Base-by-base conservation (phyloP, 768 basidiomycete genomes). In the Pleurotus giganteus region DNA sequence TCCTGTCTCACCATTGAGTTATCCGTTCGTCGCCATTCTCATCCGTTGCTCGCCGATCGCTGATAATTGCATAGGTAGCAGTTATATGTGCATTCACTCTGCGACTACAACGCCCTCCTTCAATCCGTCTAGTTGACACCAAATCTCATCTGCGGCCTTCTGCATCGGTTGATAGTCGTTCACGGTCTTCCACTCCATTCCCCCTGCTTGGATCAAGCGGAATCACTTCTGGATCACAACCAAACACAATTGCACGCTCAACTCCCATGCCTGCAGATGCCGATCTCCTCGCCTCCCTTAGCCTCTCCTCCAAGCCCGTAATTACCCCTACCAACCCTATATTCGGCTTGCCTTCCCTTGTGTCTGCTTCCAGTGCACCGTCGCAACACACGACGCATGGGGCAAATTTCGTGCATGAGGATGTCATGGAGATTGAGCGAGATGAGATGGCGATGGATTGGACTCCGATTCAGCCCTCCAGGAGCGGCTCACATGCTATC, bases 381-480 rank as follows among this genome's bases (percentile, higher is more conserved):
- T 12, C 63, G 66, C 28, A 60, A 66, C 13, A 60, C 45, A 13
- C 63, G 47, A 17, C 52, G 6, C 46, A 32, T 15, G 19, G 37
- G 4, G n/a, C 26, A 2, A 27, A 53, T 37, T 24, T 4, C 32
- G 37, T 39, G 58, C 13, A 63, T 15, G 71, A 74, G 37, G 70
- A 70, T 6, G 75, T 80, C n/a, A 65, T 66, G n/a, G 63, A 59
- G 11, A 72, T 76, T 52, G 75, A 71, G 23, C 78, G 77, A 76
- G 78, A 59, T 45, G 79, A 76, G 19, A 84, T 84, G 82, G 83
- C 85, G 60, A 82, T 84, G 78, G 83, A 92, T 63, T 89, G 86
- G 89, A 79, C 76, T 11, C 88, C 89, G 0, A 84, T 83, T 1
- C 72, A 74, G 56, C 66, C 69, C 13, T 58, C 58, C 15, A 63